phyloP scores from a whole-genome alignment of 163 green algal genomes.

The Picocystis sp. region DNA sequence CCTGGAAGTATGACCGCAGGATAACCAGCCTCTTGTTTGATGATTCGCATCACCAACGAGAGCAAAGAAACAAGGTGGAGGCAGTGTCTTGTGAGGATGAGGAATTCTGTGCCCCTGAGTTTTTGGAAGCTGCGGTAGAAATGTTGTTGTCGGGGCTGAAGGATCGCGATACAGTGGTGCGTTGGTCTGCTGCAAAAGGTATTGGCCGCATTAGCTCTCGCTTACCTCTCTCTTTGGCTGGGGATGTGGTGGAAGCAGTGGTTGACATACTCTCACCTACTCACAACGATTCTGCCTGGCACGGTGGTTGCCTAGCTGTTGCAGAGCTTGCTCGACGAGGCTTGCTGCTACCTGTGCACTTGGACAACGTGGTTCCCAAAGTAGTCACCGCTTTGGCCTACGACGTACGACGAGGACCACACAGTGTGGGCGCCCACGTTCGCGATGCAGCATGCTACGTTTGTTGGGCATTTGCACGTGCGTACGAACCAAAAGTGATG shows the following conservation, averaged over 20 bases:
- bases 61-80: constrained; percentile 5
- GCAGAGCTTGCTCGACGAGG: constrained; percentile 82
- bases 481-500: constrained; percentile 39
- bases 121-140: constrained; percentile 46
- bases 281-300: constrained; percentile 61
- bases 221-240: constrained; percentile 27
- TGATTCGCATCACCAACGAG: constrained; percentile 1
- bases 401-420: constrained; percentile 59
- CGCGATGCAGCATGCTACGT: constrained; percentile 89
- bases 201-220: constrained; percentile 58
- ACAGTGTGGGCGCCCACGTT: constrained; percentile 76
- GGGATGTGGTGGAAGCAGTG: constrained; percentile 38
- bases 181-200: constrained; percentile 86
- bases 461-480: constrained; percentile 81
- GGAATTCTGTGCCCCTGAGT: constrained; percentile 30
- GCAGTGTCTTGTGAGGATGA: constrained; percentile 24
- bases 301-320: constrained; percentile 82
- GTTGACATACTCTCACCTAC: constrained; percentile 27
- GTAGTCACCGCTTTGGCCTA: constrained; percentile 37
- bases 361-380: constrained; percentile 30
- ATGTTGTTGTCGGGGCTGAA: constrained; percentile 45
- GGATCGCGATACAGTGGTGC: constrained; percentile 85
- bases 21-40: constrained; percentile 6
- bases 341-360: constrained; percentile 52
- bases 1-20: constrained; percentile 53